Percentiles rank a stretch among this genome's conserved stretches.
Conservation (phyloP, 2,329 filamentous ascomycete genomes). For the Dactylonectria macrodidyma region DNA sequence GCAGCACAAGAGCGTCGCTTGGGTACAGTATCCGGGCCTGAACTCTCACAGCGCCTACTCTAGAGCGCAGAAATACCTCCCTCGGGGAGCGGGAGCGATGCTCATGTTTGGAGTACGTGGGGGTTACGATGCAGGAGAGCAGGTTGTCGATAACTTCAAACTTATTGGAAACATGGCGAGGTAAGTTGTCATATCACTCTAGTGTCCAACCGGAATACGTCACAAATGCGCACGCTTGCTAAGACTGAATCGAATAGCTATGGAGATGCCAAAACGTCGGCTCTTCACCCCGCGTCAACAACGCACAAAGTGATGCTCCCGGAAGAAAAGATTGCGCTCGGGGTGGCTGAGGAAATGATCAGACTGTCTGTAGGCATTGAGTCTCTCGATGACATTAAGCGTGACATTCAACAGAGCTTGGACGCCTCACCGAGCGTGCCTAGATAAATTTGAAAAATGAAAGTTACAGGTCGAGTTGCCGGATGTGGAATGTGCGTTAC, state of each 20-base stretch:
- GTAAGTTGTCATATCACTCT: no score
- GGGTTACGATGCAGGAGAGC: slow-evolving; percentile 41
- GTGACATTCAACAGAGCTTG: slow-evolving; percentile 74
- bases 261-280: slow-evolving; percentile 80
- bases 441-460: no score
- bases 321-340: slow-evolving; percentile 75
- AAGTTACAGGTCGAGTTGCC: no score
- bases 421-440: background rate
- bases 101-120: slow-evolving; percentile 81
- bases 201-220: no score
- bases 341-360: slow-evolving; percentile 66
- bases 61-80: slow-evolving; percentile 77
- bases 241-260: slow-evolving; percentile 64
- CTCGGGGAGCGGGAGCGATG: slow-evolving; percentile 79
- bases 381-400: slow-evolving; percentile 81
- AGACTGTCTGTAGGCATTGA: slow-evolving; percentile 64
- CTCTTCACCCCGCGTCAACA: slow-evolving; percentile 81
- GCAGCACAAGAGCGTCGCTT: slow-evolving; percentile 76
- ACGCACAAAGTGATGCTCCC: slow-evolving; percentile 80
- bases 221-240: no score
- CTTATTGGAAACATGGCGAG: slow-evolving; percentile 74
- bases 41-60: slow-evolving; percentile 70
- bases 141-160: slow-evolving; percentile 81
- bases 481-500: no score
- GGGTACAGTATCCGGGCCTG: slow-evolving; percentile 79